These are phyloP conservation scores for Citrus glauca DNA, from an alignment of 345 rosid genomes.

Conservation along the genomic window DNA sequence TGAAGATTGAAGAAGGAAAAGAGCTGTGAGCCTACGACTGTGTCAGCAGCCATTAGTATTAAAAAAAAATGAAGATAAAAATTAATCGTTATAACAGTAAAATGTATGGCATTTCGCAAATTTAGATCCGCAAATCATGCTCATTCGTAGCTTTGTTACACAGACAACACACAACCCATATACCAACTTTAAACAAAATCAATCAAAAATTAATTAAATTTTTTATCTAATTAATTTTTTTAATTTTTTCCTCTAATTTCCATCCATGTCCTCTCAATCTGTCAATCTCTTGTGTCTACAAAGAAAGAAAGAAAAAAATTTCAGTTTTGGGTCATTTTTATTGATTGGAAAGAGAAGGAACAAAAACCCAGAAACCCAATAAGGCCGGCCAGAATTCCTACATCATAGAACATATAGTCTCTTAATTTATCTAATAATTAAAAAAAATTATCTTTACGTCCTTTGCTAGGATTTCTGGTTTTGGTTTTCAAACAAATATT, in stretches of 20 bases:
- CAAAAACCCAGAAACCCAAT: slow-evolving; percentile 11
- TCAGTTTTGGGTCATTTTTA: neutral
- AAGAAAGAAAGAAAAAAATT: neutral
- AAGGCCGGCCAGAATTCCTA: slow-evolving; percentile 18
- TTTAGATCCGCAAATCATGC: slow-evolving; percentile 10
- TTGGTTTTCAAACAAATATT: neutral
- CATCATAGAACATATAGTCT: neutral
- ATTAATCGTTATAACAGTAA: neutral
- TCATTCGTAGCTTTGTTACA: neutral
- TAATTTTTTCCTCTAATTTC: neutral
- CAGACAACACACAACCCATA: neutral
- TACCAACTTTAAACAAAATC: neutral
- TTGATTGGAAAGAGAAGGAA: neutral
- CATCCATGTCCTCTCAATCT: slow-evolving; percentile 2
- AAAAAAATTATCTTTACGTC: neutral
- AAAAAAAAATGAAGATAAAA: neutral
- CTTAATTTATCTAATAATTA: too few species aligned
- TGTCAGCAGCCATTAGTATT: neutral
- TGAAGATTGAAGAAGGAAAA: neutral
- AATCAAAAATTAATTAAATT: neutral
- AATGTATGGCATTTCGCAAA: slow-evolving; percentile 17
- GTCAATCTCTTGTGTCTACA: neutral
- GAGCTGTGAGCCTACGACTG: neutral
- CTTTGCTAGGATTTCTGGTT: slow-evolving; percentile 21
- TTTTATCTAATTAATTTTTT: neutral